Conservation (phyloP, 768 basidiomycete genomes). For the Chalciporus pseudorubinellus region DNA sequence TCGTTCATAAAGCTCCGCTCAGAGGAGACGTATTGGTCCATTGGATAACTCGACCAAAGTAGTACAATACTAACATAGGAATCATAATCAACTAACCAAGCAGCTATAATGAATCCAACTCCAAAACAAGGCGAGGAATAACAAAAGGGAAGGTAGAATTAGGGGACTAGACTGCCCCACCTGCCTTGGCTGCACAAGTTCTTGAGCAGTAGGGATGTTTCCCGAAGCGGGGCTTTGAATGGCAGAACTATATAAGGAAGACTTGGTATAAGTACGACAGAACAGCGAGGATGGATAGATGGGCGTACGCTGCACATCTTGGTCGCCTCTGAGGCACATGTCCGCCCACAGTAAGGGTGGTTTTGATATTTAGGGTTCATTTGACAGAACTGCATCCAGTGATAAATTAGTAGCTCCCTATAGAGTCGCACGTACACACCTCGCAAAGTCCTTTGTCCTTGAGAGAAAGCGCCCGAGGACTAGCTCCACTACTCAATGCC, state of each 20-base stretch:
- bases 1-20: background rate
- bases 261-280: conserved; percentile 6
- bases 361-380: conserved; percentile 57
- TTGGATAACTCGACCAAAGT: conserved; percentile 8
- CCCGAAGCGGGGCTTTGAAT: conserved; percentile 30
- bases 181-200: conserved; percentile 29
- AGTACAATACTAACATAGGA: conserved; percentile 16
- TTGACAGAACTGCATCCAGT: conserved; percentile 45
- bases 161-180: conserved; percentile 14
- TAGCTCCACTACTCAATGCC: conserved; percentile 1
- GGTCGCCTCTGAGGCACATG: conserved; percentile 50
- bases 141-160: background rate
- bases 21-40: background rate
- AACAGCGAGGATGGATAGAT: background rate
- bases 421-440: conserved; percentile 15
- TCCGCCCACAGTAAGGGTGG: conserved; percentile 64
- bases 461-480: conserved; percentile 3
- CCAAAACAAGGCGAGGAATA: background rate
- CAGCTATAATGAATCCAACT: background rate
- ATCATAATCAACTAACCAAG: conserved; percentile 17
- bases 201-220: conserved; percentile 35
- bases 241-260: conserved; percentile 24
- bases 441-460: conserved; percentile 27
- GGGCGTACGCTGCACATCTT: conserved; percentile 29
- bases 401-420: background rate